Evolutionary conservation across 2,329 filamentous ascomycete genomes (phyloP), one percentile per base, ranked within the genome.

Genomic region (Dothistroma septosporum): DNA sequence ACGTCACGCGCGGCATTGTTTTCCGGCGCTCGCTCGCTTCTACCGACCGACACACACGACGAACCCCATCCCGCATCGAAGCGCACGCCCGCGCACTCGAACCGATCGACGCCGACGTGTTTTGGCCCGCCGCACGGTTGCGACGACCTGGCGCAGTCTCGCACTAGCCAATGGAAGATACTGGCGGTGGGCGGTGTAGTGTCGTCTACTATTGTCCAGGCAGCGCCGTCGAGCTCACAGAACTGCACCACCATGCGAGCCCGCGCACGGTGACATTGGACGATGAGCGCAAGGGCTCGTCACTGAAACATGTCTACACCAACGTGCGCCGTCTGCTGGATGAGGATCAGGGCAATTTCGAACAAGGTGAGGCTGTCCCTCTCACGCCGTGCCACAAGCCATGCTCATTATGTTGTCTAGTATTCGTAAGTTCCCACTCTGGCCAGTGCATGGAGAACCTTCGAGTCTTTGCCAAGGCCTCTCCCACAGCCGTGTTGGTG

Each of bases 141-240:
- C 50, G 50, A 52, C 48, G 21, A 53, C 50, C 50, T 31, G 50
- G 50, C 28, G 50, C 50, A 53, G 31, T 31, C n/a, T 53, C 50
- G 50, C 31, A 53, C 47, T 52, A 59, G 59, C 66, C 64, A 62
- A 72, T 73, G 70, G 71, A 73, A 69, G 70, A 66, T 63, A 47
- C 60, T 57, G 59, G 60, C n/a, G 63, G 63, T 54, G 63, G 61
- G 57, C 61, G 61, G 56, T 73, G 70, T 65, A 69, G 68, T 61
- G 69, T 71, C 52, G 63, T 73, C 61, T 73, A 73, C 62, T 69
- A 68, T 59, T 72, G 70, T 66, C 64, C 67, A 46, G 66, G 61
- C 57, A 57, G 55, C 48, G 55, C 64, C 46, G 53, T 64, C 48
- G 61, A 69, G 28, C 46, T 70, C 14, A 66, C 65, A 50, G 65